These are phyloP conservation scores for Yarrowia yakushimensis DNA, from an alignment of 805 yeast genomes.

Conservation along the genomic window DNA sequence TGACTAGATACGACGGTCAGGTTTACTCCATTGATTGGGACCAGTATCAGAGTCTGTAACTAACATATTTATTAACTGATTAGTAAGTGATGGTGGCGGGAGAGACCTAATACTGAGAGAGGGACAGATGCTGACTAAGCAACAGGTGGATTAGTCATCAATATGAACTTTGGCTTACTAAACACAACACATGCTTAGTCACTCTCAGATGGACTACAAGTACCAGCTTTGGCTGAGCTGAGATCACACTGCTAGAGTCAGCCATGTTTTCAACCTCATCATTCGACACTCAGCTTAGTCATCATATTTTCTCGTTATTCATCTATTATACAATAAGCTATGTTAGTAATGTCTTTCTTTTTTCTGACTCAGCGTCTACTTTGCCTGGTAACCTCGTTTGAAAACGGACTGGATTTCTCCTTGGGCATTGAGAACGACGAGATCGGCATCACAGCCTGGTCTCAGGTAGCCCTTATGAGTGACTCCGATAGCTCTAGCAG, in stretches of 20 bases:
- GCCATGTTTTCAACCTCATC: no score
- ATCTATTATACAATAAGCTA: constrained; percentile 12
- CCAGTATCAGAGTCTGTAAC: neutral
- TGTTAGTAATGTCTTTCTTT: neutral
- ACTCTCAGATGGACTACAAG: no score
- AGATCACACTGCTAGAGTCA: no score
- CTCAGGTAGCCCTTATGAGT: constrained; percentile 49
- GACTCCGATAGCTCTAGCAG: constrained; percentile 49
- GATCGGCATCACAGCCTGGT: constrained; percentile 56
- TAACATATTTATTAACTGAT: no score
- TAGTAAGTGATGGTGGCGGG: no score
- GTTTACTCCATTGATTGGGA: constrained; percentile 19
- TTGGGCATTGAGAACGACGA: constrained; percentile 45
- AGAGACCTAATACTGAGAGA: no score
- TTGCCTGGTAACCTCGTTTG: constrained; percentile 46
- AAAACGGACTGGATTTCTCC: constrained; percentile 50
- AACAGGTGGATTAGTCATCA: no score
- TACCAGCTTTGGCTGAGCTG: no score
- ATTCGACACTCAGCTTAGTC: no score
- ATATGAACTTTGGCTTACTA: no score
- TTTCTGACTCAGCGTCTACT: neutral
- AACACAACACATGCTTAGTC: no score
- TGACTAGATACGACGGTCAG: constrained; percentile 13
- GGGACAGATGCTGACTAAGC: no score
- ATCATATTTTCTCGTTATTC: neutral